A percentile compares a stretch with the other conserved stretches of the same genome.
phyloP scores from a whole-genome alignment of 352 stramenopile genomes.

The Pythium biforme region DNA sequence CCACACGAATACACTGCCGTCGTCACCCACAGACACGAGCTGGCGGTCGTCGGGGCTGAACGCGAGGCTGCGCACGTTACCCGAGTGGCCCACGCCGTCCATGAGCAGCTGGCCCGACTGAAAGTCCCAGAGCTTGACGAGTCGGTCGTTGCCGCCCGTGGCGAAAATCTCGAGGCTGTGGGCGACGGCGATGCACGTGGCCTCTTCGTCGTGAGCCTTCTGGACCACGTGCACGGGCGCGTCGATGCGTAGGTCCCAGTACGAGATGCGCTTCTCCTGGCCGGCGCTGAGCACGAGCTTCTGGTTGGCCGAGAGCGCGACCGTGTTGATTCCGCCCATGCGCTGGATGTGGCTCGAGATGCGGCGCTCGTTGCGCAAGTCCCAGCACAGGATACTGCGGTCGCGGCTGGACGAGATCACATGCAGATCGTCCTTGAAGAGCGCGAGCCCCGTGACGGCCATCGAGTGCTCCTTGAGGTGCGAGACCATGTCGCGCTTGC shows the following conservation, averaged over 20 bases:
- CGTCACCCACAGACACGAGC: conserved; percentile 88
- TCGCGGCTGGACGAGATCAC: conserved; percentile 88
- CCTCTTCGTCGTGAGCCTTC: conserved; percentile 80
- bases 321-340: conserved; percentile 92
- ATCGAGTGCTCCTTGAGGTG: conserved; percentile 93
- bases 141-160: conserved; percentile 82
- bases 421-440: conserved; percentile 91
- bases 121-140: conserved; percentile 90
- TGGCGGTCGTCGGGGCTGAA: conserved; percentile 92
- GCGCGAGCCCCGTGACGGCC: conserved; percentile 75
- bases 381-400: conserved; percentile 92
- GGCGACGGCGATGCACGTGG: conserved; percentile 86
- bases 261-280: conserved; percentile 92
- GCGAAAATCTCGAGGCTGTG: conserved; percentile 84
- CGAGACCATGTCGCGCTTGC: conserved; percentile 86
- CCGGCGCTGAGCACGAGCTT: conserved; percentile 89
- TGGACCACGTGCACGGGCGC: conserved; percentile 78
- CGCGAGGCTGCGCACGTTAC: conserved; percentile 59
- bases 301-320: conserved; percentile 87
- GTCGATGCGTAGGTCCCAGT: conserved; percentile 90
- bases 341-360: conserved; percentile 89
- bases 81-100: conserved; percentile 79
- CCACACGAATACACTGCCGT: conserved; percentile 92
- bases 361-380: conserved; percentile 84
- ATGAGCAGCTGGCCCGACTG: conserved; percentile 55